Conservation (phyloP, 2,329 filamentous ascomycete genomes). For the Hymenoscyphus scutula region DNA sequence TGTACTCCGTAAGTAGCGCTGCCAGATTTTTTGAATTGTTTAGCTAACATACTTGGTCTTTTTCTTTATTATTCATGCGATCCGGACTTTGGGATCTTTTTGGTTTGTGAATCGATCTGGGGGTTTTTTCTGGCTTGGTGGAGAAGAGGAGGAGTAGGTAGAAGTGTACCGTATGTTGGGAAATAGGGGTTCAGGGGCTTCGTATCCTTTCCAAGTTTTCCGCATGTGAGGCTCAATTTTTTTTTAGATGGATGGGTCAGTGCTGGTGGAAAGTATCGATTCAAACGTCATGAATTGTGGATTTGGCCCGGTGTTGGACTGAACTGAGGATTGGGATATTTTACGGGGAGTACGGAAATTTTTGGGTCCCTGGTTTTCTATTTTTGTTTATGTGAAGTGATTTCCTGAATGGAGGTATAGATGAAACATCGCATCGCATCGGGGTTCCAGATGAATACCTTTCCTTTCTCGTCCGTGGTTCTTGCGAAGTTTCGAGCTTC, state of each 20-base stretch:
- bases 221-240: not conserved
- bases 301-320: not conserved
- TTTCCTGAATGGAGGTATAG: too few relatives aligned
- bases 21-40: not conserved
- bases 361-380: not conserved
- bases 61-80: not conserved
- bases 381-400: not conserved
- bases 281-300: not conserved
- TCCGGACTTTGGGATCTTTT: not conserved
- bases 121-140: not conserved
- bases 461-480: not conserved
- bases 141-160: not conserved
- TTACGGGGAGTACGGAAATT: too few relatives aligned
- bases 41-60: not conserved
- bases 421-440: too few relatives aligned
- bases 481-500: not conserved
- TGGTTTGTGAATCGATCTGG: not conserved
- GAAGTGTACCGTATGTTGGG: constrained; percentile 1
- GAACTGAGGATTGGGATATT: too few relatives aligned
- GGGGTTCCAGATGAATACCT: too few relatives aligned
- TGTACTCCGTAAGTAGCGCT: too few relatives aligned
- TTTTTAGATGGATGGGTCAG: not conserved
- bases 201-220: not conserved
- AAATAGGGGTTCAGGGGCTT: constrained; percentile 4
- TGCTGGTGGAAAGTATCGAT: not conserved